Evolutionary conservation across 164 flowering plant genomes (phyloP).

Genomic region (Vitis riparia): DNA sequence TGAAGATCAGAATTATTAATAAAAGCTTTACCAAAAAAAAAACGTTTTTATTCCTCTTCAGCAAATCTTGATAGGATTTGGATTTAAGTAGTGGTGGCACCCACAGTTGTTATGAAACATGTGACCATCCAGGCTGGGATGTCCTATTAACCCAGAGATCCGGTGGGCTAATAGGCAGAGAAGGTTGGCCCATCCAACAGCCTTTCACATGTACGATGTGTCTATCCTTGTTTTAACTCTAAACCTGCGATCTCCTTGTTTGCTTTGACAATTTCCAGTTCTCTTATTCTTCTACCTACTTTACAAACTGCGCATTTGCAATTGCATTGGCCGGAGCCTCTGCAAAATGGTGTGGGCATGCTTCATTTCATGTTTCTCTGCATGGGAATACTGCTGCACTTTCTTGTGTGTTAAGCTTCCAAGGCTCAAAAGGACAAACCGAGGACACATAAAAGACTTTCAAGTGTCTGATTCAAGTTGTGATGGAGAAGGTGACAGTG

Average conservation of each 20-base stretch:
- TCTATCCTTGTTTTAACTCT: no score
- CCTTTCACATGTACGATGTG: no score
- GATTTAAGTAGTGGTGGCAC: no score
- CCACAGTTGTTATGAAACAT: no score
- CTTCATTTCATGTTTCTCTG: constrained; percentile 30
- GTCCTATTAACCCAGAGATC: no score
- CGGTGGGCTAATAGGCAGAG: no score
- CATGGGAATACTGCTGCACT: constrained; percentile 34
- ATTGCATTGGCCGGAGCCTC: constrained; percentile 32
- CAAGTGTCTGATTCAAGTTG: constrained; percentile 15
- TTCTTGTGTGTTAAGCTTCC: constrained; percentile 31
- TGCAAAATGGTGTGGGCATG: constrained; percentile 44
- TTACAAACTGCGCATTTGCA: constrained; percentile 45
- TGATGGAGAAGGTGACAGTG: constrained; percentile 11
- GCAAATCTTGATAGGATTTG: no score
- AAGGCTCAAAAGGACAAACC: constrained; percentile 14
- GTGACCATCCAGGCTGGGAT: no score
- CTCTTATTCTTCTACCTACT: constrained; percentile 52
- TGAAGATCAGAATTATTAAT: no score
- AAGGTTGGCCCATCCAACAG: no score
- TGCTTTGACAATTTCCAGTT: constrained; percentile 35
- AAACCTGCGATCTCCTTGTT: not conserved
- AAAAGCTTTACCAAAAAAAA: no score
- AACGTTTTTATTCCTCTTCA: no score
- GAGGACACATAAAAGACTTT: constrained; percentile 15